Evolutionary conservation across 1,139 yeast species (phyloP).

Genomic region (Nakaseomyces kungkrabaensis): DNA sequence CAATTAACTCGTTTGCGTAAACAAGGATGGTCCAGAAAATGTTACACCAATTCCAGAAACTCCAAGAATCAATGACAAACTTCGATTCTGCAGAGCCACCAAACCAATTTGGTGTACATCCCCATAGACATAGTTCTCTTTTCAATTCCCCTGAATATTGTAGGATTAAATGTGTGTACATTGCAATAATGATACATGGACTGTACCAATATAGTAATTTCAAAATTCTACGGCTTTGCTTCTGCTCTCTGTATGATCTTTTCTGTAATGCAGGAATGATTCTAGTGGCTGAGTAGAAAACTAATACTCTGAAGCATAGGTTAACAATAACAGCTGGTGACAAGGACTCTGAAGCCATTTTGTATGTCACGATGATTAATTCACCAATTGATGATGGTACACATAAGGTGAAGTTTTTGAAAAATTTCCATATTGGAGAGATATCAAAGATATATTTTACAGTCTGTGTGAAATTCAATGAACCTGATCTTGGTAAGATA

Average conservation of each 20-base stretch:
- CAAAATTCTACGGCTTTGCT: conserved; percentile 36
- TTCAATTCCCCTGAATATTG: conserved; percentile 75
- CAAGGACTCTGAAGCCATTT: conserved; percentile 64
- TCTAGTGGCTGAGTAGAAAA: conserved; percentile 87
- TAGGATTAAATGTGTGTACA: conserved; percentile 85
- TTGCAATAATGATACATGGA: conserved; percentile 88
- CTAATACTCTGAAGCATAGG: conserved; percentile 74
- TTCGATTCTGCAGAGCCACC: conserved; percentile 12
- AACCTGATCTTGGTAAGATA: conserved; percentile 14
- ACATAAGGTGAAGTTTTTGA: conserved; percentile 38
- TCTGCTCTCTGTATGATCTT: conserved; percentile 18
- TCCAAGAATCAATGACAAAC: conserved; percentile 65
- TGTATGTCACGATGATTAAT: conserved; percentile 49
- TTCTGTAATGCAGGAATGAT: conserved; percentile 72
- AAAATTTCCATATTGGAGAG: conserved; percentile 34
- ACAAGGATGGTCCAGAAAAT: conserved; percentile 70
- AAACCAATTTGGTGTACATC: conserved; percentile 31
- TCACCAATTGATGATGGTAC: conserved; percentile 34
- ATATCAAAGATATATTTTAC: not conserved
- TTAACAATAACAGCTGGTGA: conserved; percentile 76
- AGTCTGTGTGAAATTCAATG: not conserved
- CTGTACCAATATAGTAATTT: conserved; percentile 73
- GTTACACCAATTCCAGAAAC: conserved; percentile 95
- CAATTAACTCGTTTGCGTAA: conserved; percentile 65
- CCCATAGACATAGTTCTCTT: conserved; percentile 50